phyloP scores from a whole-genome alignment of 2,329 filamentous ascomycete species.

The Leptographium radiaticola region DNA sequence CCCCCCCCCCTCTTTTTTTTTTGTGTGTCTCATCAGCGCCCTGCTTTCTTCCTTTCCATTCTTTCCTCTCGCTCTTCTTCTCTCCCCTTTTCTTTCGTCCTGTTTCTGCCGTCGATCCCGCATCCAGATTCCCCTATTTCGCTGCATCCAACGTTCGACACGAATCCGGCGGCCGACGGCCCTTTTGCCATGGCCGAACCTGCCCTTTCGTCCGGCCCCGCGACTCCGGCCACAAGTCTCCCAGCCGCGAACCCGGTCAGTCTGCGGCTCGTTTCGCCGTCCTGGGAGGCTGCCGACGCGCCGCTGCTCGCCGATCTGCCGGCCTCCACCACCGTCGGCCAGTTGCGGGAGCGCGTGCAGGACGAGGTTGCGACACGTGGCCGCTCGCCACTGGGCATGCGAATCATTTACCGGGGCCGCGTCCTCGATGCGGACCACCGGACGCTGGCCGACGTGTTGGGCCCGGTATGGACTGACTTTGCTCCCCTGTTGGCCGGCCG shows the following conservation, averaged over 20 bases:
- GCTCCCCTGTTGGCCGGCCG: not conserved
- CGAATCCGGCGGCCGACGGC: too few species aligned
- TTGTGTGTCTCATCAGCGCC: too few species aligned
- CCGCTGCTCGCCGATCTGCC: slow-evolving; percentile 4
- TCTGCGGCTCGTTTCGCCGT: slow-evolving; percentile 8
- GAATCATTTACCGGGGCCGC: slow-evolving; percentile 11
- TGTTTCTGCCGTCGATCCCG: too few species aligned
- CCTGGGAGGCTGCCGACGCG: slow-evolving; percentile 4
- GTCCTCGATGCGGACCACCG: slow-evolving; percentile 5
- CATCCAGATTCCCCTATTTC: too few species aligned
- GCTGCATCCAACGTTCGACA: too few species aligned
- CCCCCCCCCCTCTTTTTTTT: too few species aligned
- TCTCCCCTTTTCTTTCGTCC: too few species aligned
- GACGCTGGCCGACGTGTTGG: slow-evolving; percentile 8
- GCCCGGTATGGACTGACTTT: slow-evolving; percentile 7
- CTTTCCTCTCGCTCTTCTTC: too few species aligned
- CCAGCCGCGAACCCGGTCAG: not conserved
- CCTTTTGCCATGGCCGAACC: slow-evolving; percentile 1
- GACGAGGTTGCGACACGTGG: slow-evolving; percentile 1
- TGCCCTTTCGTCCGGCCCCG: not conserved
- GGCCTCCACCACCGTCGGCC: slow-evolving; percentile 4
- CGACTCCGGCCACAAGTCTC: not conserved
- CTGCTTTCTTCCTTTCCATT: too few species aligned
- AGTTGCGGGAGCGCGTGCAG: slow-evolving; percentile 5
- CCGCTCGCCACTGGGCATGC: slow-evolving; percentile 5